phyloP scores from a whole-genome alignment of 495 filamentous ascomycete species.

The Hyaloscypha bicolor region DNA sequence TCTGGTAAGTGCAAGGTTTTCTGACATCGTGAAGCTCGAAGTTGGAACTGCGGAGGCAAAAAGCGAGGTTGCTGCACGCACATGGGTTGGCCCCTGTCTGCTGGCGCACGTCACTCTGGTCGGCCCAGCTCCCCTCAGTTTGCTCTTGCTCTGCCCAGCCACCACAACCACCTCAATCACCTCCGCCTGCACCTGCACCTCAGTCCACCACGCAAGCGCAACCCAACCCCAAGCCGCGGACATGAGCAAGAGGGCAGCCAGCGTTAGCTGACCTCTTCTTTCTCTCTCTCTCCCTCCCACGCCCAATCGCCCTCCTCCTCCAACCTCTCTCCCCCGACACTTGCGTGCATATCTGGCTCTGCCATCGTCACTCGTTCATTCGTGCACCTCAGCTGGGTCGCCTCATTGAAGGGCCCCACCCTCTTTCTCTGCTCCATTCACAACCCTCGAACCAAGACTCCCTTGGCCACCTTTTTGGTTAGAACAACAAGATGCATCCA shows the following conservation, averaged over 20 bases:
- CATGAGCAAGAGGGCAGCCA: neutral
- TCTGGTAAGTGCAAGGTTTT: conserved; percentile 5
- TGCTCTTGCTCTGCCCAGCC: too few species aligned
- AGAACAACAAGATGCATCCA: conserved; percentile 16
- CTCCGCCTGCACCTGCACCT: neutral
- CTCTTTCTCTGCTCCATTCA: neutral
- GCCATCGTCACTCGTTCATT: conserved; percentile 13
- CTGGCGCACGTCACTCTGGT: neutral
- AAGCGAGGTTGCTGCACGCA: neutral
- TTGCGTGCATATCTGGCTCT: neutral
- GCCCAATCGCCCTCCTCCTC: neutral
- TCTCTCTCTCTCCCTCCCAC: neutral
- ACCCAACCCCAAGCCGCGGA: neutral
- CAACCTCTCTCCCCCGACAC: neutral
- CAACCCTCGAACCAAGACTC: neutral
- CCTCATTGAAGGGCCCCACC: neutral
- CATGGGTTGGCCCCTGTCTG: neutral
- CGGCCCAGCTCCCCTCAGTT: neutral
- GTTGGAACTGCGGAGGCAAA: neutral
- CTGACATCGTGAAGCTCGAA: neutral
- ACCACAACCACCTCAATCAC: too few species aligned
- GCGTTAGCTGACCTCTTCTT: neutral
- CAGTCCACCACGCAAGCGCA: neutral
- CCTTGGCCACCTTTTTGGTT: conserved; percentile 18
- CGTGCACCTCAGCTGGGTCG: conserved; percentile 7